phyloP scores from a whole-genome alignment of 2,329 filamentous ascomycete species.

The Talaromyces amestolkiae region DNA sequence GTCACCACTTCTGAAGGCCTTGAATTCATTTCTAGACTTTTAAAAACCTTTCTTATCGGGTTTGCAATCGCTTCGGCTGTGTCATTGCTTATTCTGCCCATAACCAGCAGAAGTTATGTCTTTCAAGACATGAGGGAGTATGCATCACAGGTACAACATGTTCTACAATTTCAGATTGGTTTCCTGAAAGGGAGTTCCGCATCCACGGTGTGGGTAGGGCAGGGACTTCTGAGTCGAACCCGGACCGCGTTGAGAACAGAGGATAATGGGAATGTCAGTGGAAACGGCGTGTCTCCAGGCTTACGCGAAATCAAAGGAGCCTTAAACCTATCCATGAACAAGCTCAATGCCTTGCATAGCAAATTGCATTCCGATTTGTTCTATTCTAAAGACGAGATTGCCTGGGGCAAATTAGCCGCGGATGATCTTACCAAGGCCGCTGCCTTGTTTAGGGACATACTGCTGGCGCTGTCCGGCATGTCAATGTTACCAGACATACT shows the following conservation, averaged over 20 bases:
- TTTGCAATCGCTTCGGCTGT: slow-evolving; percentile 62
- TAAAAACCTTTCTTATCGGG: slow-evolving; percentile 63
- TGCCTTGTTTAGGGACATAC: neutral
- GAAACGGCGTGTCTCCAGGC: slow-evolving; percentile 19
- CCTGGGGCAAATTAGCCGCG: slow-evolving; percentile 64
- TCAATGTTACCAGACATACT: neutral
- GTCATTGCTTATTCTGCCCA: slow-evolving; percentile 64
- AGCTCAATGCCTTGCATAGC: slow-evolving; percentile 58
- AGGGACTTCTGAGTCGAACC: neutral
- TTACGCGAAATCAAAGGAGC: slow-evolving; percentile 31
- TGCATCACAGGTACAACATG: slow-evolving; percentile 55
- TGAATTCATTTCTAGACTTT: slow-evolving; percentile 53
- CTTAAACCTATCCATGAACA: slow-evolving; percentile 47
- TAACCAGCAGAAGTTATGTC: slow-evolving; percentile 63
- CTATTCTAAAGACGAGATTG: slow-evolving; percentile 73
- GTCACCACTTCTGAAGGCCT: slow-evolving; percentile 53
- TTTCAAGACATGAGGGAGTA: slow-evolving; percentile 61
- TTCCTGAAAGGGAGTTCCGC: slow-evolving; percentile 31
- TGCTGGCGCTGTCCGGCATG: neutral
- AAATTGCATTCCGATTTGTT: slow-evolving; percentile 66
- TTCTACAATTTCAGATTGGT: slow-evolving; percentile 59
- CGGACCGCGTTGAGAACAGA: slow-evolving; percentile 45
- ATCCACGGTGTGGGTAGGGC: neutral
- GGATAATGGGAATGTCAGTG: slow-evolving; percentile 48
- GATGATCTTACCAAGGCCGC: slow-evolving; percentile 52